These are phyloP conservation scores for Hyaloperonospora brassicae DNA, from an alignment of 352 stramenopile genomes.

Conservation along the genomic window DNA sequence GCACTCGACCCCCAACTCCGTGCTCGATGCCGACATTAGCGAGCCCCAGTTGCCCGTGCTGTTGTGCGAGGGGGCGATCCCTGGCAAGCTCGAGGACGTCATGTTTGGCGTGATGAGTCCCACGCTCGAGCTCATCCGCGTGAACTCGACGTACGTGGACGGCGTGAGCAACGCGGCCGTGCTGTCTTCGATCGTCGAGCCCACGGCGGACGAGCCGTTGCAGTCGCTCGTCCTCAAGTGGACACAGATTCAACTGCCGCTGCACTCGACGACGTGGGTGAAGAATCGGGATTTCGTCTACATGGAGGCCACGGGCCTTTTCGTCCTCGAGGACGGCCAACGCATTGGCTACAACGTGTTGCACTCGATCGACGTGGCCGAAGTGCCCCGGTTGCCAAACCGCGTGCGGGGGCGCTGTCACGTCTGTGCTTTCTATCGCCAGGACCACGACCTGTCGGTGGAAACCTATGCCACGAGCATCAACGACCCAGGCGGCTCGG, in stretches of 20 bases:
- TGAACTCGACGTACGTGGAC: constrained; percentile 31
- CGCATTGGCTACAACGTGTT: constrained; percentile 23
- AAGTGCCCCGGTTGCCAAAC: constrained; percentile 17
- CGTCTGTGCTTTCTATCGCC: constrained; percentile 28
- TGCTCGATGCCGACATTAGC: constrained; percentile 3
- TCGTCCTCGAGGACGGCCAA: constrained; percentile 20
- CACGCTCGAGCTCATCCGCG: constrained; percentile 26
- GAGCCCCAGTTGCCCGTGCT: constrained; percentile 15
- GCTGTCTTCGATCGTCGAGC: constrained; percentile 19
- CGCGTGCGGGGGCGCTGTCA: constrained; percentile 24
- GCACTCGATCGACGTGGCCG: constrained; percentile 20
- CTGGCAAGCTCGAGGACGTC: constrained; percentile 32
- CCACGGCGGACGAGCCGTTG: constrained; percentile 26
- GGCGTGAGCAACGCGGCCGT: constrained; percentile 26
- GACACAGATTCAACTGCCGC: constrained; percentile 25
- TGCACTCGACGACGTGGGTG: constrained; percentile 17
- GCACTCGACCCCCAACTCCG: background rate
- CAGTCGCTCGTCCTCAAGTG: constrained; percentile 30
- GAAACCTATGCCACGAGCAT: constrained; percentile 24
- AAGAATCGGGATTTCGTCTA: constrained; percentile 22
- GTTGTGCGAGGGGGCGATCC: constrained; percentile 25
- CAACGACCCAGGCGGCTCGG: constrained; percentile 20
- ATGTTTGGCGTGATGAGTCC: constrained; percentile 34
- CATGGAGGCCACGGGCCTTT: constrained; percentile 27
- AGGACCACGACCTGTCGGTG: constrained; percentile 17